phyloP scores from a whole-genome alignment of 1,139 yeast species.

The Starmera stellimalicola region DNA sequence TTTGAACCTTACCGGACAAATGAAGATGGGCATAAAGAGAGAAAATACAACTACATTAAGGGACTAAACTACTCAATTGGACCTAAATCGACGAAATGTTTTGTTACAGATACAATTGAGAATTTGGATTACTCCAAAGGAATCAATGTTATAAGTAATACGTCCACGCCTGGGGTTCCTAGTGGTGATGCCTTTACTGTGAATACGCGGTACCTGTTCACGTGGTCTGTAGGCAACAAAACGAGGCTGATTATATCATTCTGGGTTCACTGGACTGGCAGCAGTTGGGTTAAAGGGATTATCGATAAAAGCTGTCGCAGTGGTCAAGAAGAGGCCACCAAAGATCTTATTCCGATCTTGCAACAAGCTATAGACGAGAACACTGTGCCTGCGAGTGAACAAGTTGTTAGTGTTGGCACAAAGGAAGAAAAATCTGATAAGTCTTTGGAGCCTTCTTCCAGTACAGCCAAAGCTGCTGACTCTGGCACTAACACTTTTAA shows the following conservation, averaged over 20 bases:
- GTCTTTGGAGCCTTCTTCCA: neutral
- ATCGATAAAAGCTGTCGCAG: conserved; percentile 84
- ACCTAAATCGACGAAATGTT: conserved; percentile 86
- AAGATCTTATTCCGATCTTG: conserved; percentile 14
- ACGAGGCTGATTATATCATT: conserved; percentile 56
- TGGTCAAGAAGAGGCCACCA: conserved; percentile 67
- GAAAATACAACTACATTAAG: conserved; percentile 67
- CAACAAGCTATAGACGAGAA: conserved; percentile 8
- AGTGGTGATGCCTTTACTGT: conserved; percentile 78
- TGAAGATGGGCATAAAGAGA: conserved; percentile 29
- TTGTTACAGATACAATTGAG: conserved; percentile 59
- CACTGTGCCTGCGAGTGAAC: conserved; percentile 3
- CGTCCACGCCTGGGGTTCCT: conserved; percentile 92
- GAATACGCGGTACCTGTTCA: conserved; percentile 55
- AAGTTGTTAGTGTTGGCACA: conserved; percentile 2
- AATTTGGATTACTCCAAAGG: conserved; percentile 48
- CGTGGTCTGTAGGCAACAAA: conserved; percentile 67
- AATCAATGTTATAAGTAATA: conserved; percentile 54
- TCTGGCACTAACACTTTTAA: neutral
- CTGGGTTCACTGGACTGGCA: conserved; percentile 80
- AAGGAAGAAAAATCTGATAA: conserved; percentile 1
- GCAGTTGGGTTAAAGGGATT: conserved; percentile 87
- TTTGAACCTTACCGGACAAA: conserved; percentile 36
- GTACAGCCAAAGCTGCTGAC: neutral
- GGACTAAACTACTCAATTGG: conserved; percentile 83